Conservation (phyloP, 192 early-diverging fungal species). For the Backusella macrospora region DNA sequence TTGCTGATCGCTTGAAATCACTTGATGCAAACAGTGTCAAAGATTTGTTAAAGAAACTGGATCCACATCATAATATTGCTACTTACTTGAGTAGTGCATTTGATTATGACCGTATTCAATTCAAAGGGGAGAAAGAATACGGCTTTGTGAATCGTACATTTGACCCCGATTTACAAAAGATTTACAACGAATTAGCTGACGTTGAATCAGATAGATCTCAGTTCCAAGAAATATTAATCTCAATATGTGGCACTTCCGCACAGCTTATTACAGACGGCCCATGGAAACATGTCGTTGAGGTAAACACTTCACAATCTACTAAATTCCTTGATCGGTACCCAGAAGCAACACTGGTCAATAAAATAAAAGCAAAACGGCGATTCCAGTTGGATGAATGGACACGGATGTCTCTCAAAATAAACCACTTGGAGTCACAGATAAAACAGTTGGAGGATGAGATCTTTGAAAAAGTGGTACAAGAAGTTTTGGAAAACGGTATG, state of each 20-base stretch:
- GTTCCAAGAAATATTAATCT: constrained; percentile 45
- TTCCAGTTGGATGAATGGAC: constrained; percentile 59
- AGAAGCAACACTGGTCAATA: constrained; percentile 53
- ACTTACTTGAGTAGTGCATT: constrained; percentile 48
- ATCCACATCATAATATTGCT: constrained; percentile 46
- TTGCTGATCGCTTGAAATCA: constrained; percentile 36
- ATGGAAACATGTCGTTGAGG: constrained; percentile 58
- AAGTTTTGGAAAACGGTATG: constrained; percentile 55
- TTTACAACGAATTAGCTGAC: constrained; percentile 45
- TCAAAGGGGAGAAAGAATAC: constrained; percentile 44
- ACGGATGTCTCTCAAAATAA: constrained; percentile 58
- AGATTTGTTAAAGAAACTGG: constrained; percentile 40
- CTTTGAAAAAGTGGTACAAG: constrained; percentile 44
- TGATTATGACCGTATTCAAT: constrained; percentile 44
- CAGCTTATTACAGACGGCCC: constrained; percentile 45
- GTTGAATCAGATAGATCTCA: constrained; percentile 46
- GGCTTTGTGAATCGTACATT: constrained; percentile 56
- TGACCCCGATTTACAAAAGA: constrained; percentile 35
- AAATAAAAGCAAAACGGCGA: constrained; percentile 53
- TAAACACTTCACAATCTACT: constrained; percentile 47
- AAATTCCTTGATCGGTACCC: constrained; percentile 29
- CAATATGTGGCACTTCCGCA: constrained; percentile 45
- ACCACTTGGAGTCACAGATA: constrained; percentile 44
- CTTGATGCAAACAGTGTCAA: constrained; percentile 5
- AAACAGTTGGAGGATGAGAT: constrained; percentile 56